Evolutionary conservation across 257 asterid species (phyloP).

Genomic region (Cruciata laevipes): DNA sequence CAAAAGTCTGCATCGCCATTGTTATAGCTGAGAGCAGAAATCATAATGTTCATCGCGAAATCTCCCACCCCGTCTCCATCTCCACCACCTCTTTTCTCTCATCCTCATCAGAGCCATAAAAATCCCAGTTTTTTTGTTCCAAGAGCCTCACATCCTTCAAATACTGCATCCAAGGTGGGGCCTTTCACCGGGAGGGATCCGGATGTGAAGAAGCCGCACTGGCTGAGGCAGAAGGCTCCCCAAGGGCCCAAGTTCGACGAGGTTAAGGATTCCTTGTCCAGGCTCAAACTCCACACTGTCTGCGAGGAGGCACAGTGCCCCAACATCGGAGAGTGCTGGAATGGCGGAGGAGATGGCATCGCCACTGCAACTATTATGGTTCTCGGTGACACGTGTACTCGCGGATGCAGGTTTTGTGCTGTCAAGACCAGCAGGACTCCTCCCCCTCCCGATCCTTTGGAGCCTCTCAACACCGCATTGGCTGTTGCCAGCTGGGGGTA

Average conservation of each 20-base stretch:
- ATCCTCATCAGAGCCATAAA: background rate
- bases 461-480: constrained; percentile 82
- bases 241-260: constrained; percentile 83
- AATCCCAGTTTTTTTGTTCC: background rate
- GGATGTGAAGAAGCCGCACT: constrained; percentile 64
- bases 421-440: constrained; percentile 93
- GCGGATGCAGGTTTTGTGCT: constrained; percentile 96
- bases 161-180: constrained; percentile 41
- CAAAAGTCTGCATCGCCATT: background rate
- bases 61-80: constrained; percentile 6
- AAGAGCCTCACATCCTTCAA: background rate
- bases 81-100: background rate
- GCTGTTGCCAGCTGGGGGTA: constrained; percentile 98
- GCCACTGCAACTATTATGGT: constrained; percentile 96
- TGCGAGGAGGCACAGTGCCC: constrained; percentile 99
- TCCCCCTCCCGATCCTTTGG: constrained; percentile 94
- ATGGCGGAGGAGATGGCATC: constrained; percentile 95
- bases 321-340: constrained; percentile 97
- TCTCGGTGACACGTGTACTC: constrained; percentile 93
- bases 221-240: constrained; percentile 98
- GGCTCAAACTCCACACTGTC: constrained; percentile 78
- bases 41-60: constrained; percentile 18
- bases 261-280: constrained; percentile 74
- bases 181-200: constrained; percentile 85
- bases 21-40: background rate